Conservation (phyloP, 148 eudicot genomes). For the Spergularia bocconei region DNA sequence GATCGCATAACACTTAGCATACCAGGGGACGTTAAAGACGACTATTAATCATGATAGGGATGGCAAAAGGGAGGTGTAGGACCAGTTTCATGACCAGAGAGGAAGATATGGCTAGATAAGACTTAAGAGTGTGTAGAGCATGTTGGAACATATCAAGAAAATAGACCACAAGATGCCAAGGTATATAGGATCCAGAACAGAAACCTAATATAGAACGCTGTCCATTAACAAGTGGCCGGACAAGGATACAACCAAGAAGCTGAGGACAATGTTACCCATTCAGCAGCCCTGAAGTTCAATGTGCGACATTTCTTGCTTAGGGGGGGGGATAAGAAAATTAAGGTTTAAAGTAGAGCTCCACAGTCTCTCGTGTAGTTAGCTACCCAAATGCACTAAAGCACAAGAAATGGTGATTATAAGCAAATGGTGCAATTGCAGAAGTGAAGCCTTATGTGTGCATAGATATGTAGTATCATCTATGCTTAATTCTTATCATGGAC, state of each 20-base stretch:
- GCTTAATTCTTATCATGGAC: not conserved
- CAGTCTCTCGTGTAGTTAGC: slow-evolving; percentile 5
- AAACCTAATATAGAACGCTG: not conserved
- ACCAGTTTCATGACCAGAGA: slow-evolving; percentile 12
- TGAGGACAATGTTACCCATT: not conserved
- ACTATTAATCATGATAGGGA: slow-evolving; percentile 18
- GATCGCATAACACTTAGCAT: not conserved
- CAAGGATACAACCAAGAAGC: not conserved
- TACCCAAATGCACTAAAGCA: not conserved
- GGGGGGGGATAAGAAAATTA: not conserved
- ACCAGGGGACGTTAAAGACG: not conserved
- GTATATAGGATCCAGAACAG: not conserved
- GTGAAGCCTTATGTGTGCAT: too few relatives aligned
- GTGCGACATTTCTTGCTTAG: not conserved
- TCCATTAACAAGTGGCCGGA: not conserved
- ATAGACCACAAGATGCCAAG: not conserved
- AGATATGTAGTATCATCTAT: too few relatives aligned
- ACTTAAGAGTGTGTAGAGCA: not conserved
- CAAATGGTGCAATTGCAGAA: too few relatives aligned
- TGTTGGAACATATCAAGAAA: not conserved
- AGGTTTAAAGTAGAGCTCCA: not conserved
- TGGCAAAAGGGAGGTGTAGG: slow-evolving; percentile 25
- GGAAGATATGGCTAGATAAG: slow-evolving; percentile 3
- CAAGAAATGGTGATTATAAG: not conserved
- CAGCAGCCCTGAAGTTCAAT: not conserved